Conservation (phyloP, 768 basidiomycete species). For the Dentipellis sp. region DNA sequence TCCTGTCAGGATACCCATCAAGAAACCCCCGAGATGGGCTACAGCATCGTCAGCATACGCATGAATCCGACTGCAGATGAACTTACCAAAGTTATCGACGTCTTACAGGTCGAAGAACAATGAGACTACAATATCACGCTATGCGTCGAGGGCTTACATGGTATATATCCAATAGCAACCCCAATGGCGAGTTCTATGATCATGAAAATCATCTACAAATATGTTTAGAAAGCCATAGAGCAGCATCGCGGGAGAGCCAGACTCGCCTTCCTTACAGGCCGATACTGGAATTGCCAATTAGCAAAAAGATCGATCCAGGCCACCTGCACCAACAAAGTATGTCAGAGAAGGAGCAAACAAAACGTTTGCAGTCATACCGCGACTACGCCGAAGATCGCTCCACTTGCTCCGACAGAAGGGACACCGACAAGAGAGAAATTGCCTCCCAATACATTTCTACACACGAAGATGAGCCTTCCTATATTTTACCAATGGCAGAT, state of each 20-base stretch:
- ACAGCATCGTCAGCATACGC: not conserved
- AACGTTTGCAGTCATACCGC: constrained; percentile 36
- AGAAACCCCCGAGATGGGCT: constrained; percentile 85
- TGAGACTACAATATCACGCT: not conserved
- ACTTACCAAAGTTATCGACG: constrained; percentile 83
- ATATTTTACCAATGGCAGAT: constrained; percentile 2
- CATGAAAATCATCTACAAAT: constrained; percentile 66
- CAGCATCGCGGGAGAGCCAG: not conserved
- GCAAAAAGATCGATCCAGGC: constrained; percentile 86
- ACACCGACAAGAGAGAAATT: constrained; percentile 87
- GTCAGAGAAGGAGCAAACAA: constrained; percentile 2
- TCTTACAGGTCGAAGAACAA: constrained; percentile 29
- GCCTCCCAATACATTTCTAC: constrained; percentile 79
- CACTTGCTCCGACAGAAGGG: constrained; percentile 87
- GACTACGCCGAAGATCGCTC: constrained; percentile 85
- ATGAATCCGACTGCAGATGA: not conserved
- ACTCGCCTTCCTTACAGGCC: constrained; percentile 68
- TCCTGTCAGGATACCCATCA: constrained; percentile 76
- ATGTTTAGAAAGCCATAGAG: not conserved
- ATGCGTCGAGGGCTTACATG: constrained; percentile 41
- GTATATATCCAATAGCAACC: constrained; percentile 75
- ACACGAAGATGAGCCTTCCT: not conserved
- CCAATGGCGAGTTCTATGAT: constrained; percentile 82
- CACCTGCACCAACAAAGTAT: constrained; percentile 28
- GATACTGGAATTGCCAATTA: constrained; percentile 86